A percentile compares a stretch with the other conserved stretches of the same genome.
Conservation (phyloP, 306 rosid species). For the Benincasa hispida region DNA sequence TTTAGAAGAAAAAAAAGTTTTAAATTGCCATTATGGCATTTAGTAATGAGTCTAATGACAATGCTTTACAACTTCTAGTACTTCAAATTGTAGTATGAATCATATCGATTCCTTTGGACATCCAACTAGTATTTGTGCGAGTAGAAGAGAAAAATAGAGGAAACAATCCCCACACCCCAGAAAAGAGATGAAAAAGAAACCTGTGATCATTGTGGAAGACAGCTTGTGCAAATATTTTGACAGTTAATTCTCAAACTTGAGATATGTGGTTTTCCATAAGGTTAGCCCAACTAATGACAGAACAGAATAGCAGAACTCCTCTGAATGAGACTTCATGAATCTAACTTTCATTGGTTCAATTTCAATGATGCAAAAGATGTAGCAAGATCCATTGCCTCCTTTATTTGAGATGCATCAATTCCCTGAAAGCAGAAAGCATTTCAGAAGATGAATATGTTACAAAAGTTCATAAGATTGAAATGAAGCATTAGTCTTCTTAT, state of each 20-base stretch:
- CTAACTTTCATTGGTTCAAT: conserved; percentile 25
- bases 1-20: neutral
- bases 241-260: neutral
- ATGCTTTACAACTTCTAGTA: neutral
- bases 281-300: neutral
- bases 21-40: neutral
- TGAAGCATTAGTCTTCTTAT: neutral
- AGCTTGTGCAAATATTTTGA: neutral
- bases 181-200: neutral
- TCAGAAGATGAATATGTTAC: neutral
- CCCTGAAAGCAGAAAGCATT: conserved; percentile 39
- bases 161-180: neutral
- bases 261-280: neutral
- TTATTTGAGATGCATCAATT: conserved; percentile 55
- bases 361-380: conserved; percentile 55
- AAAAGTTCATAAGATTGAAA: neutral
- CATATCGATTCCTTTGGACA: neutral
- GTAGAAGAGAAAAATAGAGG: neutral
- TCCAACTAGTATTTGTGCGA: neutral
- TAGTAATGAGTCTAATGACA: neutral
- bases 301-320: neutral
- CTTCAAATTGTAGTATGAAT: neutral
- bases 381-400: conserved; percentile 72
- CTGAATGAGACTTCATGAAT: neutral
- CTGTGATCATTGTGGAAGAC: neutral